Conservation (phyloP, 139 green algal genomes). For the Chlorella sp. region DNA sequence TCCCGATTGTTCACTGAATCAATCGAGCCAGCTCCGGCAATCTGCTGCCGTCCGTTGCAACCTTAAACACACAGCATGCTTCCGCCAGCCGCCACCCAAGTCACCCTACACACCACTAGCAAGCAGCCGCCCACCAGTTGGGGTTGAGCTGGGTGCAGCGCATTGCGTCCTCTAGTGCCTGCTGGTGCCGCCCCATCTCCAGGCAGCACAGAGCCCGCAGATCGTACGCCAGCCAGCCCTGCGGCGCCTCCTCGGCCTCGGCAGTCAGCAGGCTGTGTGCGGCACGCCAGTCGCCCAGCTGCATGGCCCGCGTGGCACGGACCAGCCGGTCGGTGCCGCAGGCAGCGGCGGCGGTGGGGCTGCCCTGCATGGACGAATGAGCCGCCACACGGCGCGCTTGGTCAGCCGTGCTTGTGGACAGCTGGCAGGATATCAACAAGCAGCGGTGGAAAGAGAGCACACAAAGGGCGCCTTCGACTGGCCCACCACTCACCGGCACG, state of each 20-base stretch:
- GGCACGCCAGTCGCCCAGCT: slow-evolving; percentile 16
- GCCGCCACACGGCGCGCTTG: no score
- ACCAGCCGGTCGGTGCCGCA: neutral
- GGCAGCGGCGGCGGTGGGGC: neutral
- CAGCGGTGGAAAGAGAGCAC: no score
- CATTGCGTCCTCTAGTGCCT: slow-evolving; percentile 43
- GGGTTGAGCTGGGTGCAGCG: slow-evolving; percentile 41
- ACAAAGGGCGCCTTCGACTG: no score
- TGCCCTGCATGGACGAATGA: no score
- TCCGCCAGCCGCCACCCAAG: no score
- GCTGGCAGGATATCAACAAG: no score
- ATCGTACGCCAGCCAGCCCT: slow-evolving; percentile 2
- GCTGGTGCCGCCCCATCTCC: slow-evolving; percentile 1
- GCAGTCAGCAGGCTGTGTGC: neutral
- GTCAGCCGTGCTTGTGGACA: no score
- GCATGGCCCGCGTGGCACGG: slow-evolving; percentile 12
- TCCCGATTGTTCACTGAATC: no score
- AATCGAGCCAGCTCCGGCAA: no score
- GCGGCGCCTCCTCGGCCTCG: neutral
- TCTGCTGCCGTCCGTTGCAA: no score
- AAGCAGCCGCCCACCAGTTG: slow-evolving; percentile 20
- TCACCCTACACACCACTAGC: neutral
- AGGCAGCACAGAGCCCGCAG: slow-evolving; percentile 31
- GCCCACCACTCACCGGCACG: neutral
- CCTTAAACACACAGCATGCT: no score